Base-by-base conservation (phyloP, 2,329 filamentous ascomycete genomes). In the Fusarium devonianum region DNA sequence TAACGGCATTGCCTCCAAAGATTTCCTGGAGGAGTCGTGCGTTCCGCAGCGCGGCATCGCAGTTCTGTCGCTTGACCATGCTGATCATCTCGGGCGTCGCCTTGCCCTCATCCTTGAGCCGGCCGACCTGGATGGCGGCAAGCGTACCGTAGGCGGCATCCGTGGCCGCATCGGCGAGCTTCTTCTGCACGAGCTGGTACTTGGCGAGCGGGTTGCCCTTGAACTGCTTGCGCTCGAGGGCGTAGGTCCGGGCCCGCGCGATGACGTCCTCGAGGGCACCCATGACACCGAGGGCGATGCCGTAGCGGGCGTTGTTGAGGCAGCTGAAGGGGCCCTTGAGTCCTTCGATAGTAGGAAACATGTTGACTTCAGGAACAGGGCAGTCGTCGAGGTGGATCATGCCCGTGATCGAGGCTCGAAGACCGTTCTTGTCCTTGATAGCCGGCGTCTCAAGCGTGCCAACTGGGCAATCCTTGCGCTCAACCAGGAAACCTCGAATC, bases 151-250 rank as follows among this genome's bases (percentile, higher is more conserved):
- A 97, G 1, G 92, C 88, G 2, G 89, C 91, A 71, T 99, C 94
- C 1, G 93, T 97, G 4, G 84, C 80, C 2, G 94, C 94, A 71
- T 99, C 94, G 1, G 93, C 89, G 55, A 99, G 79, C 78, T 99
- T 99, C 84, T 97, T 97, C 79, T 99, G 94, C 41, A 99, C 83
- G 11, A 99, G 85, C 77, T 99, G 94, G 70, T 99, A 99, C 71
- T 90, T 95, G 29, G 93, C 94, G 42, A 99, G 80, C 0, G 93
- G 92, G 72, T 97, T 97, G 38, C 86, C 86, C 77, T 95, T 96
- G 83, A 99, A 99, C 73, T 99, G 94, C 75, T 88, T 93, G 58
- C 94, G 82, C 72, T 97, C 92, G 39, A 99, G 76, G n/a, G 92
- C 85, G 70, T 99, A 99, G 10, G 86, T 85, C 55, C 93, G 81